Conservation (phyloP, 139 green algal species). For the Haematococcus sp. region DNA sequence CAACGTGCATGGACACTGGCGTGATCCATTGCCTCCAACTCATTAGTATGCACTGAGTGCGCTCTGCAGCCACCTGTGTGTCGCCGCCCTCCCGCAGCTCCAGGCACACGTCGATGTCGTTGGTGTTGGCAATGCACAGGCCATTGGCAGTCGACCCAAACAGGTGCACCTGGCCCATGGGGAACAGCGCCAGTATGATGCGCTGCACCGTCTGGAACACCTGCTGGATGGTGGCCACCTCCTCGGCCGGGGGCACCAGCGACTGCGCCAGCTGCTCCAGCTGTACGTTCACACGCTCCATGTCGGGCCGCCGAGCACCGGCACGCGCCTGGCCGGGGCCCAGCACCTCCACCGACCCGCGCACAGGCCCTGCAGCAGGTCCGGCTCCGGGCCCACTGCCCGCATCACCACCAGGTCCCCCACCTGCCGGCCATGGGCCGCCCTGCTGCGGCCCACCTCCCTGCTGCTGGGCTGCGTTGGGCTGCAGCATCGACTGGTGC, state of each 20-base stretch:
- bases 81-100: slow-evolving; percentile 32
- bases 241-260: slow-evolving; percentile 43
- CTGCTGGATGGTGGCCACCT: slow-evolving; percentile 36
- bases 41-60: too few species aligned
- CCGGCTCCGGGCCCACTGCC: not conserved
- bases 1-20: too few species aligned
- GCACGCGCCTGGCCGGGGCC: not conserved
- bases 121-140: slow-evolving; percentile 65
- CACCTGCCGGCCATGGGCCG: not conserved
- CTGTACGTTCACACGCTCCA: slow-evolving; percentile 37
- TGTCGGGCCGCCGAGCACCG: slow-evolving; percentile 5
- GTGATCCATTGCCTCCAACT: too few species aligned
- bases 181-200: slow-evolving; percentile 47
- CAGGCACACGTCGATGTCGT: slow-evolving; percentile 81
- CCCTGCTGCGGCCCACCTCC: not conserved
- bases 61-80: slow-evolving; percentile 17
- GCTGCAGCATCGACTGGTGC: not conserved
- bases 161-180: slow-evolving; percentile 26
- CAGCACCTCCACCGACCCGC: not conserved
- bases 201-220: slow-evolving; percentile 41
- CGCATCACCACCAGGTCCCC: not conserved
- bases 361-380: not conserved
- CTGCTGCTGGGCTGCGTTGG: not conserved
- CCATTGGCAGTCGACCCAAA: slow-evolving; percentile 61
- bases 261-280: slow-evolving; percentile 44